phyloP scores from a whole-genome alignment of 2,329 filamentous ascomycete species.

The Seiridium cupressi region DNA sequence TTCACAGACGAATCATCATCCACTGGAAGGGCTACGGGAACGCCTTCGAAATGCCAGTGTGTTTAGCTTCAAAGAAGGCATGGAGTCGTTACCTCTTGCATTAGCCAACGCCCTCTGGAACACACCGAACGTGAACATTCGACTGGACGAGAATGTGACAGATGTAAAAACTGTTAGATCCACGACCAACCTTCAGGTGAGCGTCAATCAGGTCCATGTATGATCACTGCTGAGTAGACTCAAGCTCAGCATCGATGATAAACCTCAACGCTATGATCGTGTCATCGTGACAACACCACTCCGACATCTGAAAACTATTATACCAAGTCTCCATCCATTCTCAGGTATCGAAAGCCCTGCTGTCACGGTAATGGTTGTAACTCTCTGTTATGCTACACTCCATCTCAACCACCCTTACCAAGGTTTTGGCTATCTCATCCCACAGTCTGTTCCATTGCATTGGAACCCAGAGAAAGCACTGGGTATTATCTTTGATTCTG shows the following conservation, averaged over 20 bases:
- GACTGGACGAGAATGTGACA: not conserved
- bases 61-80: not conserved
- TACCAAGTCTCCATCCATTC: not conserved
- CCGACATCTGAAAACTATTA: not conserved
- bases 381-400: slow-evolving; percentile 7
- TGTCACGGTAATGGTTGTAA: slow-evolving; percentile 12
- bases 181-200: too few relatives aligned
- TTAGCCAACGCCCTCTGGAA: not conserved
- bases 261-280: not conserved
- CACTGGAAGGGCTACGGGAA: not conserved
- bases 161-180: too few relatives aligned
- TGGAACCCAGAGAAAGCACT: slow-evolving; percentile 11
- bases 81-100: not conserved
- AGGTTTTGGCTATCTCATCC: slow-evolving; percentile 12
- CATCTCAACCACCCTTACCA: slow-evolving; percentile 9
- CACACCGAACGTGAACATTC: not conserved
- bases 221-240: too few relatives aligned
- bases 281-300: slow-evolving; percentile 5
- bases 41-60: not conserved
- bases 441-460: slow-evolving; percentile 7
- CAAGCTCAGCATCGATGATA: too few relatives aligned
- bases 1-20: not conserved
- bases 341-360: not conserved
- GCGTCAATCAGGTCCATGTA: too few relatives aligned
- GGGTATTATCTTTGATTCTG: slow-evolving; percentile 10